These are phyloP conservation scores for Pyricularia sp. DNA, from an alignment of 2,329 filamentous ascomycete genomes.

Conservation along the genomic window DNA sequence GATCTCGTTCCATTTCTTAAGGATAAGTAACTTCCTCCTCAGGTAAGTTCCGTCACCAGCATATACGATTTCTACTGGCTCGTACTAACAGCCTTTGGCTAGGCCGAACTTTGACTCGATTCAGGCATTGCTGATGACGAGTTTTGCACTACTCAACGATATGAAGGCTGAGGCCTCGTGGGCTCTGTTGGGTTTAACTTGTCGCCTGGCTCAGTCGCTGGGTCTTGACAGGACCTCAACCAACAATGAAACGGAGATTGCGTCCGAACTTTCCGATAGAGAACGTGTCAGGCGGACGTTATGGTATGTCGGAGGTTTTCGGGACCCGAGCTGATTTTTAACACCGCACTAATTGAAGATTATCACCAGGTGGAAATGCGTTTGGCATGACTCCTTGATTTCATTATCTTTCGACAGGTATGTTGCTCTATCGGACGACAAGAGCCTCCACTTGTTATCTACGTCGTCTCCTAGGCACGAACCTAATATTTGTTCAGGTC, in stretches of 20 bases:
- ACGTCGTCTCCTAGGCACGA: background rate
- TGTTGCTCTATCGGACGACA: slow-evolving; percentile 6
- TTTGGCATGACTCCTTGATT: slow-evolving; percentile 58
- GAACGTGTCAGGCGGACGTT: slow-evolving; percentile 46
- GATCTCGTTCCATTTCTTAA: slow-evolving; percentile 55
- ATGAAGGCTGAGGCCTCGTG: slow-evolving; percentile 63
- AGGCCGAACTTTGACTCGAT: slow-evolving; percentile 58
- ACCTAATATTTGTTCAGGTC: slow-evolving; percentile 25
- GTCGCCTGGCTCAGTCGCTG: slow-evolving; percentile 55
- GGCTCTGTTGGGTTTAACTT: slow-evolving; percentile 55
- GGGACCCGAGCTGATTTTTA: background rate
- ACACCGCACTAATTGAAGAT: background rate
- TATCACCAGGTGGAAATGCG: slow-evolving; percentile 43
- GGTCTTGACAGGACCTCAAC: slow-evolving; percentile 56
- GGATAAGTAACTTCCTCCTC: slow-evolving; percentile 54
- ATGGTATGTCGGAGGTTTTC: slow-evolving; percentile 30
- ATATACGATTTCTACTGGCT: background rate
- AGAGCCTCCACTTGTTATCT: background rate
- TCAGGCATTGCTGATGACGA: slow-evolving; percentile 52
- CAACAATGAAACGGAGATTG: slow-evolving; percentile 33
- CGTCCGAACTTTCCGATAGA: slow-evolving; percentile 36
- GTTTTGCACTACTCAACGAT: slow-evolving; percentile 56
- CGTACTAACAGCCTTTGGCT: background rate
- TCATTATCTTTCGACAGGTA: slow-evolving; percentile 58
- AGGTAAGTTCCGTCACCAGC: slow-evolving; percentile 25